Conservation (phyloP, 1,284 basidiomycete species). For the Cryptococcus sp. region DNA sequence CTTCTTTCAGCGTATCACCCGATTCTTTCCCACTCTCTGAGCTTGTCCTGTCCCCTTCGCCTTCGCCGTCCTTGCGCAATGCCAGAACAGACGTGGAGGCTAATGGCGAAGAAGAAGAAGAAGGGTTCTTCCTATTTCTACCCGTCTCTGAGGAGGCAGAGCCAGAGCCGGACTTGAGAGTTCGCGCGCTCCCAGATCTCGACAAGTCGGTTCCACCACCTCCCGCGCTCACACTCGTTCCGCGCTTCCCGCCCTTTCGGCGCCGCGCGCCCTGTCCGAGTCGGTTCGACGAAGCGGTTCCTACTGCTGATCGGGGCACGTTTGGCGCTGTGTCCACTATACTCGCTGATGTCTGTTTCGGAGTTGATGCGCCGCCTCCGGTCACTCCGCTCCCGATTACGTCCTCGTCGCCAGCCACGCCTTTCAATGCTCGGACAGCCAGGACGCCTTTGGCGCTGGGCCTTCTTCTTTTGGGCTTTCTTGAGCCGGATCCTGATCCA, state of each 20-base stretch:
- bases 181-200: slow-evolving; percentile 11
- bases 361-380: slow-evolving; percentile 30
- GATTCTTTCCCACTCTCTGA: slow-evolving; percentile 45
- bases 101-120: too few species aligned
- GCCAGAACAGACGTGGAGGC: too few species aligned
- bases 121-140: too few species aligned
- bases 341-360: slow-evolving; percentile 18
- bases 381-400: neutral
- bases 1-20: slow-evolving; percentile 43
- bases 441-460: slow-evolving; percentile 36
- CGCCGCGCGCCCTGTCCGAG: neutral
- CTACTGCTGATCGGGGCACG: neutral
- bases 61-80: slow-evolving; percentile 15
- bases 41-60: slow-evolving; percentile 9
- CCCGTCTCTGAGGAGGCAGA: too few species aligned
- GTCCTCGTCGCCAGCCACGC: slow-evolving; percentile 18
- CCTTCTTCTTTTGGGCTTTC: slow-evolving; percentile 34
- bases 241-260: neutral
- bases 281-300: neutral
- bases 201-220: slow-evolving; percentile 1
- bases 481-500: neutral
- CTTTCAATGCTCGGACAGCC: slow-evolving; percentile 42
- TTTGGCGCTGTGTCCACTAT: slow-evolving; percentile 1
- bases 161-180: slow-evolving; percentile 16
- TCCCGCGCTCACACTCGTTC: neutral